A percentile compares a stretch with the other conserved stretches of the same genome.
Conservation (phyloP, 176 grass and related monocot genomes). For the Ensete glaucum region DNA sequence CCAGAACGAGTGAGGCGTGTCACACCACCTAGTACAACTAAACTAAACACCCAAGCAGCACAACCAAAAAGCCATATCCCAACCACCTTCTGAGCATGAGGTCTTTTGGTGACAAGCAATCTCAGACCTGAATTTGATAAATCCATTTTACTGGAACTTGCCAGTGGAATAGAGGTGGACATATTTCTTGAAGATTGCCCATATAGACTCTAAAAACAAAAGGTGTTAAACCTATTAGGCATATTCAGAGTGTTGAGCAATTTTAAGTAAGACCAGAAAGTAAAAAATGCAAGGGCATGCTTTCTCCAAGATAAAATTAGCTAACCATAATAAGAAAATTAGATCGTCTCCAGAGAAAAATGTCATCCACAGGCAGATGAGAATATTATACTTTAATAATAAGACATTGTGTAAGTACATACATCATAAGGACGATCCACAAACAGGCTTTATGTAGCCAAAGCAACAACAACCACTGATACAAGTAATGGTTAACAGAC, state of each 20-base stretch:
- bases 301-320: neutral
- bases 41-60: slow-evolving; percentile 86
- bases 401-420: neutral
- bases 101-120: slow-evolving; percentile 65
- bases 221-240: neutral
- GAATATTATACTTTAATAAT: neutral
- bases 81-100: slow-evolving; percentile 65
- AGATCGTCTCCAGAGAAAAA: neutral
- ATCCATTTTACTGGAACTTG: slow-evolving; percentile 24
- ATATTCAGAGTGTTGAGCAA: neutral
- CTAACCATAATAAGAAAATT: neutral
- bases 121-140: slow-evolving; percentile 58
- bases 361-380: neutral
- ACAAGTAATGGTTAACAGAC: neutral
- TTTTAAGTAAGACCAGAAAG: neutral
- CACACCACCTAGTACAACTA: slow-evolving; percentile 86
- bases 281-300: neutral
- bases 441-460: neutral
- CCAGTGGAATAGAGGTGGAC: slow-evolving; percentile 35
- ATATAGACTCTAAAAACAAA: slow-evolving; percentile 28
- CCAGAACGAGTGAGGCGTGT: slow-evolving; percentile 92
- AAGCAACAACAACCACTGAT: too few relatives aligned
- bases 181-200: slow-evolving; percentile 53
- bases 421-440: neutral
- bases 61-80: slow-evolving; percentile 93